Conservation (phyloP, 1,284 basidiomycete species). For the Porogramme epimiltina region DNA sequence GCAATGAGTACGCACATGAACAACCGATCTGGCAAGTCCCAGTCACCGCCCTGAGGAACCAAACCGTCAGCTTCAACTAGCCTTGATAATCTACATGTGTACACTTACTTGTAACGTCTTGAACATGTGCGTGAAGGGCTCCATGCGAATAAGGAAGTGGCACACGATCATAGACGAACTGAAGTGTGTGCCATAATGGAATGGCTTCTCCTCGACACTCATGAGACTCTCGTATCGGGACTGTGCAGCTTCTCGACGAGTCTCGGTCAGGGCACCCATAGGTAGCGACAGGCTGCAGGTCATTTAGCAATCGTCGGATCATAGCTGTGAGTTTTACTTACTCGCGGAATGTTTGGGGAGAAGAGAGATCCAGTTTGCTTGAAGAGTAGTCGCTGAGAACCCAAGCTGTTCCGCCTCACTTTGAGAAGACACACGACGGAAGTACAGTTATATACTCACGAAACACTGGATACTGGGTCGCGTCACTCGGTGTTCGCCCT, state of each 20-base stretch:
- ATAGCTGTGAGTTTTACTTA: conserved; percentile 36
- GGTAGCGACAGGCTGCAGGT: conserved; percentile 71
- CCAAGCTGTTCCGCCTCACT: conserved; percentile 60
- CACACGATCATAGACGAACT: conserved; percentile 97
- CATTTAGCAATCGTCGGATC: not conserved
- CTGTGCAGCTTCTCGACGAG: conserved; percentile 71
- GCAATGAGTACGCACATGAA: conserved; percentile 81
- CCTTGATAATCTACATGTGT: not conserved
- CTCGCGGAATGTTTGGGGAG: conserved; percentile 76
- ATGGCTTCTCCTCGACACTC: conserved; percentile 84
- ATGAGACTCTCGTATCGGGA: conserved; percentile 78
- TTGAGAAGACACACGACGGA: not conserved
- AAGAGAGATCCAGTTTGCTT: conserved; percentile 68
- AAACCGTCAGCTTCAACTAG: not conserved
- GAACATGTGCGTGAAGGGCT: conserved; percentile 93
- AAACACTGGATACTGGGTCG: conserved; percentile 95
- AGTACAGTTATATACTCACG: conserved; percentile 52
- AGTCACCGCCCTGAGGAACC: conserved; percentile 81
- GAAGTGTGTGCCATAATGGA: conserved; percentile 95
- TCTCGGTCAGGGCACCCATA: conserved; percentile 88
- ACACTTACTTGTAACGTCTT: conserved; percentile 72
- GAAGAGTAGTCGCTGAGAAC: conserved; percentile 87
- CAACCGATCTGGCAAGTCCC: conserved; percentile 93
- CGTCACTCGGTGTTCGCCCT: conserved; percentile 90
- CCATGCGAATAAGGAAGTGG: conserved; percentile 89